Conservation (phyloP, 2,329 filamentous ascomycete genomes). For the Curvularia sp. region DNA sequence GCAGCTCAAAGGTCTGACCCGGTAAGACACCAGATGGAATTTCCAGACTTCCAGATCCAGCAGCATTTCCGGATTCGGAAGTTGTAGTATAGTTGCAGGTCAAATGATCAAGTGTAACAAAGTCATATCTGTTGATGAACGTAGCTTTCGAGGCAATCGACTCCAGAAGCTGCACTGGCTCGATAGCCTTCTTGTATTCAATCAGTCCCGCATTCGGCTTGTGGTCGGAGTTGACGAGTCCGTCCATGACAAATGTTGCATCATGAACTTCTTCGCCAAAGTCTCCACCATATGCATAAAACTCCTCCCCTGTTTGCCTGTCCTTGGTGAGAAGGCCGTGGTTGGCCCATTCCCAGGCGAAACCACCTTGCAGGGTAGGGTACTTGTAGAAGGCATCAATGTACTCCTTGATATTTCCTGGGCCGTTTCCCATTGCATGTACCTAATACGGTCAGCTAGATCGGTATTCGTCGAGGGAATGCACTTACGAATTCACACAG, state of each 20-base stretch:
- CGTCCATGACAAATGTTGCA: slow-evolving; percentile 56
- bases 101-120: slow-evolving; percentile 49
- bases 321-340: slow-evolving; percentile 53
- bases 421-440: slow-evolving; percentile 77
- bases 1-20: slow-evolving; percentile 36
- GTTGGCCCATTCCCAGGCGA: slow-evolving; percentile 57
- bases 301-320: slow-evolving; percentile 48
- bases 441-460: slow-evolving; percentile 26
- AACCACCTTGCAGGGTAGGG: slow-evolving; percentile 68
- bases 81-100: slow-evolving; percentile 25
- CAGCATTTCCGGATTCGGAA: slow-evolving; percentile 12
- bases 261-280: slow-evolving; percentile 54
- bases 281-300: slow-evolving; percentile 55
- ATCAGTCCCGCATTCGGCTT: slow-evolving; percentile 50
- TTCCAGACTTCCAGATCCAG: slow-evolving; percentile 26
- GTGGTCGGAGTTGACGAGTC: slow-evolving; percentile 53
- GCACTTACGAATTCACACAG: slow-evolving; percentile 58
- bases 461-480: not conserved
- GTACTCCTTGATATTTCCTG: slow-evolving; percentile 73
- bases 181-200: slow-evolving; percentile 55
- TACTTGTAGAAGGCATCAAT: slow-evolving; percentile 67
- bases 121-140: slow-evolving; percentile 48
- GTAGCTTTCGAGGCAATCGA: slow-evolving; percentile 29
- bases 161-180: slow-evolving; percentile 50
- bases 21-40: slow-evolving; percentile 37